These are phyloP conservation scores for Solanum tacnaense DNA, from an alignment of 257 asterid species.

Conservation along the genomic window DNA sequence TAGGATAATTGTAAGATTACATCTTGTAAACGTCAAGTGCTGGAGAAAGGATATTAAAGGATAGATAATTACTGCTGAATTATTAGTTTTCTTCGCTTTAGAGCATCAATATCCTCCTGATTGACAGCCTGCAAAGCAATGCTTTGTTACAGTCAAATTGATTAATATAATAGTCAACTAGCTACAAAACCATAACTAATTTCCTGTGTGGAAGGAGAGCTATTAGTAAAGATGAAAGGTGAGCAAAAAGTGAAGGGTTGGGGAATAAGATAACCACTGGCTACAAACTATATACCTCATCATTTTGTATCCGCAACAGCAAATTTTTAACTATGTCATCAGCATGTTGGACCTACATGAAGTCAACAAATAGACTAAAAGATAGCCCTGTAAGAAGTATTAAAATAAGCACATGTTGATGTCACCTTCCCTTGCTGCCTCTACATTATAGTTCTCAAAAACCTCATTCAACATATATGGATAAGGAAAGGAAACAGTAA, in stretches of 20 bases:
- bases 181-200: background rate
- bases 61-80: slow-evolving; percentile 49
- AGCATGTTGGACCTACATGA: slow-evolving; percentile 52
- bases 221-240: background rate
- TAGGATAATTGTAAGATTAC: background rate
- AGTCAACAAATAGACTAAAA: background rate
- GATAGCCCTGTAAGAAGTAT: background rate
- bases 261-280: background rate
- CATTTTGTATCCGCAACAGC: slow-evolving; percentile 52
- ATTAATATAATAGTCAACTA: background rate
- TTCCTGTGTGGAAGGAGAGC: background rate
- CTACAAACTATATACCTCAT: slow-evolving; percentile 41
- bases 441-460: background rate
- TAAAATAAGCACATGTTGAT: background rate
- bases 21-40: background rate
- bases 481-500: background rate
- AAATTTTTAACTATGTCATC: slow-evolving; percentile 64
- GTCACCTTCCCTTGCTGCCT: background rate
- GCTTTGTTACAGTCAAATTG: background rate
- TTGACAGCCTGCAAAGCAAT: slow-evolving; percentile 41
- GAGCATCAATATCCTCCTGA: slow-evolving; percentile 65
- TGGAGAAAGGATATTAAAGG: background rate
- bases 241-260: background rate
- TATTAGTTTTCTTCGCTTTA: slow-evolving; percentile 75
- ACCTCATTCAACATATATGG: background rate